These are phyloP conservation scores for Pachysandra terminalis DNA, from an alignment of 164 flowering plant species.

Conservation along the genomic window DNA sequence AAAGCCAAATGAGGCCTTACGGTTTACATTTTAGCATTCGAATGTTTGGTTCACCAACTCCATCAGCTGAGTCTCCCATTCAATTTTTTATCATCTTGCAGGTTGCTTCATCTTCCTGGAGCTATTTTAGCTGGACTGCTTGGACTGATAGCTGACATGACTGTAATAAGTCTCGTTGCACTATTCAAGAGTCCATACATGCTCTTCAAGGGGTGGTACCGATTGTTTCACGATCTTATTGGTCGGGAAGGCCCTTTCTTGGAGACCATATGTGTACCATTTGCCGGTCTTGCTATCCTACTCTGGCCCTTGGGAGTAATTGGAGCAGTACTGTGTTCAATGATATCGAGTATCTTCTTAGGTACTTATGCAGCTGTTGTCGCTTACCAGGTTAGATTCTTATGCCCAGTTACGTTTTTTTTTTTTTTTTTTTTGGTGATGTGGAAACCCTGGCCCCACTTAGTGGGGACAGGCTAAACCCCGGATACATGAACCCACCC, in stretches of 20 bases:
- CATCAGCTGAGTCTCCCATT: too few species aligned
- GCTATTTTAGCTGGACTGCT: constrained; percentile 53
- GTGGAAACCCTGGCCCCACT: too few species aligned
- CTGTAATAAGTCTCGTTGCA: constrained; percentile 60
- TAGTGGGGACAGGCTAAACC: too few species aligned
- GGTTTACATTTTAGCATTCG: too few species aligned
- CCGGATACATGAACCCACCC: too few species aligned
- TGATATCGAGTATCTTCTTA: constrained; percentile 59
- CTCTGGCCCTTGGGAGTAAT: constrained; percentile 87
- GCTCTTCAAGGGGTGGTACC: constrained; percentile 95
- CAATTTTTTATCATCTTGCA: constrained; percentile 25
- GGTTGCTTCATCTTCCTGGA: constrained; percentile 61
- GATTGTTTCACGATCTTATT: constrained; percentile 79
- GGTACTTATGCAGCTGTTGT: constrained; percentile 84
- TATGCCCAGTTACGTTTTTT: neutral
- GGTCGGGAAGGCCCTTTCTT: constrained; percentile 96
- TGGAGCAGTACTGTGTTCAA: constrained; percentile 67
- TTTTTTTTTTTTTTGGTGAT: too few species aligned
- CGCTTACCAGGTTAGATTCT: constrained; percentile 62
- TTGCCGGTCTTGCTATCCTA: constrained; percentile 88
- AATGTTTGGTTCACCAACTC: too few species aligned
- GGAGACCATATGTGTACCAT: constrained; percentile 93
- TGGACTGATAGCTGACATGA: constrained; percentile 56
- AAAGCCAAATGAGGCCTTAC: too few species aligned
- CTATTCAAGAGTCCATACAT: constrained; percentile 73